Evolutionary conservation across 2,329 filamentous ascomycete genomes (phyloP).

Genomic region (Penicillium sp.): DNA sequence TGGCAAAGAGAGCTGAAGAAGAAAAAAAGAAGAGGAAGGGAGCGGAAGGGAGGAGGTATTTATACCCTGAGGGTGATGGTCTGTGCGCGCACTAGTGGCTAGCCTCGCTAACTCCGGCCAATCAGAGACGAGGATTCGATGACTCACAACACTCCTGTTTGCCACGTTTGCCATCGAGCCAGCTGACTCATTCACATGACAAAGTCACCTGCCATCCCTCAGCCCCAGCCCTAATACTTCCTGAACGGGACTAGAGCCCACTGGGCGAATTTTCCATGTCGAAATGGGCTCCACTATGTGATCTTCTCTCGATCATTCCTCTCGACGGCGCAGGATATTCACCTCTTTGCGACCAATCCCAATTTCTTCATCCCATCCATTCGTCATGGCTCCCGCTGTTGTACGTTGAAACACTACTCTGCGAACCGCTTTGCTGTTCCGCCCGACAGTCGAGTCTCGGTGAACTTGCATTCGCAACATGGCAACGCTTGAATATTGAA

Average conservation of each 20-base stretch:
- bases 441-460: slow-evolving; percentile 40
- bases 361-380: slow-evolving; percentile 36
- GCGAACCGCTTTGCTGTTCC: slow-evolving; percentile 88
- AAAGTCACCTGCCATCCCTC: neutral
- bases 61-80: slow-evolving; percentile 22
- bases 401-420: slow-evolving; percentile 60
- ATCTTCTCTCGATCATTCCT: slow-evolving; percentile 28
- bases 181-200: too few relatives aligned
- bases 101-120: slow-evolving; percentile 13
- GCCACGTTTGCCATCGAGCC: too few relatives aligned
- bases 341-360: slow-evolving; percentile 70
- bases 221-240: slow-evolving; percentile 5
- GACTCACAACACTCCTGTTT: too few relatives aligned
- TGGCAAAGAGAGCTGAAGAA: slow-evolving; percentile 49
- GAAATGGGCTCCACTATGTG: slow-evolving; percentile 23
- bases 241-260: slow-evolving; percentile 26
- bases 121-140: slow-evolving; percentile 2
- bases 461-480: slow-evolving; percentile 3
- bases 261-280: slow-evolving; percentile 16
- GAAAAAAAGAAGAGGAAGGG: slow-evolving; percentile 40
- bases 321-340: slow-evolving; percentile 72
- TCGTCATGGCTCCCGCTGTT: slow-evolving; percentile 68
- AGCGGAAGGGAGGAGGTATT: slow-evolving; percentile 17
- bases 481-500: slow-evolving; percentile 15
- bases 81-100: slow-evolving; percentile 2